Conservation (phyloP, 805 yeast genomes). For the Lachancea waltii region DNA sequence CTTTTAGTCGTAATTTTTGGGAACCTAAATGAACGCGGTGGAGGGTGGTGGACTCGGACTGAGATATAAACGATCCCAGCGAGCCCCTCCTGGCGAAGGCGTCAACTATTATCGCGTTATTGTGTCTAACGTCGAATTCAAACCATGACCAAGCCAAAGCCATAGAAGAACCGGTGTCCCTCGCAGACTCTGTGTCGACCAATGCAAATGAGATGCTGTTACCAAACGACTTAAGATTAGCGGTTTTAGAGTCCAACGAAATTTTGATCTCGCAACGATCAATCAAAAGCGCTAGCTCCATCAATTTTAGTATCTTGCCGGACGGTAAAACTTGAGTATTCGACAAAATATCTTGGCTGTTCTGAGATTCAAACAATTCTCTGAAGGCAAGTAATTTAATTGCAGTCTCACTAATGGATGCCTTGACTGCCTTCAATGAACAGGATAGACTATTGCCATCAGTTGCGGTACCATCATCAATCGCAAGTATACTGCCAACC, state of each 20-base stretch:
- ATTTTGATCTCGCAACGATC: slow-evolving; percentile 7
- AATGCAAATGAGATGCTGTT: background rate
- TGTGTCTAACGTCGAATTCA: slow-evolving; percentile 3
- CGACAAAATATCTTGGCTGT: too few species aligned
- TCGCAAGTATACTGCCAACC: background rate
- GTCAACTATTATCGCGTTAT: slow-evolving; percentile 2
- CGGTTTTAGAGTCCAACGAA: background rate
- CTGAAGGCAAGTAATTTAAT: background rate
- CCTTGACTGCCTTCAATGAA: background rate
- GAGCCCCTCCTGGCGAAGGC: slow-evolving; percentile 4
- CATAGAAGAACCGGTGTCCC: background rate
- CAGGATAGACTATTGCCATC: background rate
- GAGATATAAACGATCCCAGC: background rate
- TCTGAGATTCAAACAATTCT: background rate
- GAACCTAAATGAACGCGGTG: background rate
- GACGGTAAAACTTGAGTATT: too few species aligned
- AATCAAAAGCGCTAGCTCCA: background rate
- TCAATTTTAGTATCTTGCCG: background rate
- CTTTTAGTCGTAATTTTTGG: slow-evolving; percentile 2
- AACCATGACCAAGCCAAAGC: slow-evolving; percentile 1
- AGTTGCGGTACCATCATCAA: background rate
- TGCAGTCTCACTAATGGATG: background rate
- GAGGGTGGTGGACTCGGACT: background rate
- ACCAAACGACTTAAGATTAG: slow-evolving; percentile 4
- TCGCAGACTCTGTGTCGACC: background rate